phyloP scores from a whole-genome alignment of 148 eudicot genomes.

The Heliosperma pusillum region DNA sequence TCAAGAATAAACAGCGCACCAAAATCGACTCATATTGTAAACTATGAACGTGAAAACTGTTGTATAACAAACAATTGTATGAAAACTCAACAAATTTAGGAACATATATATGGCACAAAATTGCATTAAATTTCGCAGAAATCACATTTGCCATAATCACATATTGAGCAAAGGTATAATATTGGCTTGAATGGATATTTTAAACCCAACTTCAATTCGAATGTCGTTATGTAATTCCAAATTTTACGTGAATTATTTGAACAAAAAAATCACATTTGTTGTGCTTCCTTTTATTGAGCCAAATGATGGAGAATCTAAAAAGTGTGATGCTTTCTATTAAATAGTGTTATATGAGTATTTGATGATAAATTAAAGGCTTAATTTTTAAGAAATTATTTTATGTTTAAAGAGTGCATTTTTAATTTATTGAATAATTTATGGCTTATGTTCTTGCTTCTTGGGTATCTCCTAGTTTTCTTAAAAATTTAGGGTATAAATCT shows the following conservation, averaged over 20 bases:
- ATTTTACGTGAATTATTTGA: neutral
- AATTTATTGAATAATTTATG: conserved; percentile 33
- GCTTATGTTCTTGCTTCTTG: conserved; percentile 36
- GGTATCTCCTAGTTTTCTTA: conserved; percentile 39
- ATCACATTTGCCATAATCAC: neutral
- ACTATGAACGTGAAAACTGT: neutral
- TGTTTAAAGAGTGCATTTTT: conserved; percentile 2
- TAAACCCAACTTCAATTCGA: too few relatives aligned
- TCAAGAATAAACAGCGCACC: neutral
- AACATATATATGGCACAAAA: neutral
- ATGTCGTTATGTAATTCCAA: neutral
- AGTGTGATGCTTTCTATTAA: conserved; percentile 13
- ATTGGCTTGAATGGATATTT: too few relatives aligned
- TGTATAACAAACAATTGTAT: too few relatives aligned
- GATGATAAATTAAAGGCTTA: neutral
- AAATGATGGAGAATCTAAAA: conserved; percentile 14
- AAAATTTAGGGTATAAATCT: conserved; percentile 28
- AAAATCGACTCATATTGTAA: neutral
- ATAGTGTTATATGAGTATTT: conserved; percentile 6
- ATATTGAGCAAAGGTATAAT: too few relatives aligned
- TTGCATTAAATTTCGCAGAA: neutral
- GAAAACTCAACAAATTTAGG: neutral
- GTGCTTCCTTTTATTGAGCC: conserved; percentile 16
- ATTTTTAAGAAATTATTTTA: neutral
- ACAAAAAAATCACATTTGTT: conserved; percentile 2